These are phyloP conservation scores for Acanthamoeba castellanii DNA, from an alignment of 208 protist species.

Conservation along the genomic window DNA sequence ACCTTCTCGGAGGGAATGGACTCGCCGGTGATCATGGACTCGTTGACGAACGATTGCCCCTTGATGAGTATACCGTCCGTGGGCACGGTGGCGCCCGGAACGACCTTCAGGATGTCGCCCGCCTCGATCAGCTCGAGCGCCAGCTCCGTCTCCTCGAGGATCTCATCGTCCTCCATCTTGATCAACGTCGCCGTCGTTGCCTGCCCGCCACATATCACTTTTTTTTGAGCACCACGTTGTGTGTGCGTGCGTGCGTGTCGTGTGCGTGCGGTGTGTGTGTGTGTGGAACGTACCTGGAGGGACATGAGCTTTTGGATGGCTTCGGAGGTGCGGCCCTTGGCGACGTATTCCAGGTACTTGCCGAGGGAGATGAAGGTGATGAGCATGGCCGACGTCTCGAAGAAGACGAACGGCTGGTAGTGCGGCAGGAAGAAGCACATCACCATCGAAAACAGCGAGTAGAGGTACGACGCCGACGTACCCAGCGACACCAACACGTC, in stretches of 20 bases:
- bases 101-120: slow-evolving; percentile 91
- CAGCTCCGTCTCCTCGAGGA: slow-evolving; percentile 82
- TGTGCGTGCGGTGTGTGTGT: too few species aligned
- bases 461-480: slow-evolving; percentile 88
- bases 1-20: slow-evolving; percentile 83
- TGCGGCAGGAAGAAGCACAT: slow-evolving; percentile 64
- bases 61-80: slow-evolving; percentile 94
- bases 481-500: slow-evolving; percentile 91
- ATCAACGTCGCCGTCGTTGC: slow-evolving; percentile 83
- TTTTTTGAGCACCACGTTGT: background rate
- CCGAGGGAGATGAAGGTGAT: slow-evolving; percentile 97
- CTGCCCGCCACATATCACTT: slow-evolving; percentile 58
- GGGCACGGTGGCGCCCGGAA: slow-evolving; percentile 92
- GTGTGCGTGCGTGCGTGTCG: background rate
- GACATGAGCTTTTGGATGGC: slow-evolving; percentile 94
- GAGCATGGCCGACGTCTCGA: slow-evolving; percentile 96
- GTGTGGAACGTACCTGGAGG: slow-evolving; percentile 76
- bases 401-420: slow-evolving; percentile 88
- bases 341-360: slow-evolving; percentile 94
- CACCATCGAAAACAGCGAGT: slow-evolving; percentile 84
- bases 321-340: slow-evolving; percentile 94
- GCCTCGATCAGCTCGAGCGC: slow-evolving; percentile 81
- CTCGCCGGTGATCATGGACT: slow-evolving; percentile 96
- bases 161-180: slow-evolving; percentile 71
- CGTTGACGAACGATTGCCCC: slow-evolving; percentile 93